Percentiles rank a stretch among this genome's conserved stretches.
phyloP scores from a whole-genome alignment of 2,329 filamentous ascomycete genomes.

The Drechslerella stenobrocha region DNA sequence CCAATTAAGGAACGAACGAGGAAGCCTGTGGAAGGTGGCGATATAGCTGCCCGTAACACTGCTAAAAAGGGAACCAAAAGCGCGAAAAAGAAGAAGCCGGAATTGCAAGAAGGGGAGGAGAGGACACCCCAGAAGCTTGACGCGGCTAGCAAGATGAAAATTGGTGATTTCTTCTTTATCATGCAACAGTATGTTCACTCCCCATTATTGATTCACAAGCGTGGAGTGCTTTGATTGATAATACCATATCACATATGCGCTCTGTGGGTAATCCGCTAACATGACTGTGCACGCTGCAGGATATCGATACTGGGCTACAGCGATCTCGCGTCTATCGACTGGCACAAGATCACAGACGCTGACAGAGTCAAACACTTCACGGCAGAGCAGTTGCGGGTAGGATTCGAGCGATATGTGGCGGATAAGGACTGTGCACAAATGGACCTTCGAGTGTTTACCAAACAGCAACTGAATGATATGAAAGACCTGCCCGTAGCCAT shows the following conservation, averaged over 20 bases:
- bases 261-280: too few relatives aligned
- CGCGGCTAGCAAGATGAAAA: conserved; percentile 28
- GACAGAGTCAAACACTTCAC: conserved; percentile 35
- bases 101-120: conserved; percentile 13
- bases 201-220: background rate
- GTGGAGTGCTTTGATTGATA: too few relatives aligned
- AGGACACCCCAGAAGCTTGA: background rate
- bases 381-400: conserved; percentile 28
- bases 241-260: too few relatives aligned
- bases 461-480: conserved; percentile 15
- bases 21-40: background rate
- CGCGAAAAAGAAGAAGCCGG: background rate
- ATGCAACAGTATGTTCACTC: conserved; percentile 18
- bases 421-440: conserved; percentile 19
- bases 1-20: background rate
- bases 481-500: conserved; percentile 13
- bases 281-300: too few relatives aligned
- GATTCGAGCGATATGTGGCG: conserved; percentile 29
- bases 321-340: conserved; percentile 23
- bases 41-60: background rate
- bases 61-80: background rate
- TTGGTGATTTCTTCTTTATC: conserved; percentile 34
- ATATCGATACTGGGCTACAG: conserved; percentile 32
- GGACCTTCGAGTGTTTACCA: conserved; percentile 28
- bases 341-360: conserved; percentile 28